phyloP scores from a whole-genome alignment of 495 filamentous ascomycete genomes.

The Aspergillus wentii region DNA sequence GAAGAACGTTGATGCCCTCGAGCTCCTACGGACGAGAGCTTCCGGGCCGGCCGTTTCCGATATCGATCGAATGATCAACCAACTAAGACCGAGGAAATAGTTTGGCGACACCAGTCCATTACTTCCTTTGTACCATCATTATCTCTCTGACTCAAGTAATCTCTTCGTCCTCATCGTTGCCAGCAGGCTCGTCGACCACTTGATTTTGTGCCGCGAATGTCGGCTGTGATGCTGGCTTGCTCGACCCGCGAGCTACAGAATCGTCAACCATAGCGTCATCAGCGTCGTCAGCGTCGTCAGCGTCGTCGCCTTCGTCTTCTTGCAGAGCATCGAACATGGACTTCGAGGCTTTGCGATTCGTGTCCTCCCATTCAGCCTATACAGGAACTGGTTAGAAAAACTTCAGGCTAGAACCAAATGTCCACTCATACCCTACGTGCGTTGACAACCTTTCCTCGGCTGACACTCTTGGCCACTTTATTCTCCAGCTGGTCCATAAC shows the following conservation, averaged over 20 bases:
- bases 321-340: conserved; percentile 26
- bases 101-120: conserved; percentile 5
- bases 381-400: conserved; percentile 14
- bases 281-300: conserved; percentile 18
- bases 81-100: conserved; percentile 47
- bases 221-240: conserved; percentile 13
- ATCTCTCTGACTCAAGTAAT: conserved; percentile 34
- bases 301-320: conserved; percentile 10
- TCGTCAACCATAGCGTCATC: conserved; percentile 32
- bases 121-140: conserved; percentile 3
- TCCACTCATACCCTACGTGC: conserved; percentile 30
- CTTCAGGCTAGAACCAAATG: neutral
- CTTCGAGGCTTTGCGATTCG: conserved; percentile 29
- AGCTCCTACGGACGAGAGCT: conserved; percentile 52
- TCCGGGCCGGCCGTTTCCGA: conserved; percentile 50
- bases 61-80: conserved; percentile 58
- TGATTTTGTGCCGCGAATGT: conserved; percentile 7
- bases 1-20: conserved; percentile 68
- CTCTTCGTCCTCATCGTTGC: conserved; percentile 34
- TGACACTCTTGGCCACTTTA: conserved; percentile 65
- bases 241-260: conserved; percentile 12
- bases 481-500: conserved; percentile 63
- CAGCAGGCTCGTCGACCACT: conserved; percentile 16
- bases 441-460: conserved; percentile 53
- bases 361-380: conserved; percentile 40